Evolutionary conservation across 2,329 filamentous ascomycete species (phyloP), one percentile per base, ranked within the genome.

Genomic region (Alternaria postmessia): DNA sequence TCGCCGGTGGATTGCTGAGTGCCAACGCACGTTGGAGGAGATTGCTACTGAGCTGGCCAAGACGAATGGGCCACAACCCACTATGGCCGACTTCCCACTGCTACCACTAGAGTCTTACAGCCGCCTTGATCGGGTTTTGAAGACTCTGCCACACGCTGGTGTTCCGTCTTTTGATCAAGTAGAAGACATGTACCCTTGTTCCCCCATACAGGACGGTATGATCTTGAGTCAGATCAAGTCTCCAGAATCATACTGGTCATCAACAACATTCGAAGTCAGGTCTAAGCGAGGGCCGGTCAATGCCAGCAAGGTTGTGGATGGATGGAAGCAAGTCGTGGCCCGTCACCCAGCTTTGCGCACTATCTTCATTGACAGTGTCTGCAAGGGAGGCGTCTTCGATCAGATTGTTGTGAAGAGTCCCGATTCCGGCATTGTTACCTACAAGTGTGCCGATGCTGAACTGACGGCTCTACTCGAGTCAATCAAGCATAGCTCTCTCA

Each of bases 331-430:
- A 54, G 73, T 78, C 5, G 74, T 77, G 8, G 60, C 72, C 41
- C 69, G 73, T 1, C 75, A 78, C 54, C 69, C 74, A 26, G 71
- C 73, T 39, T 61, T 78, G 26, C 70, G 75, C 14, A 76, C 75
- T 12, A 57, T 75, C 7, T 76, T 78, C 46, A 62, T 77, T 7
- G 72, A 77, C 47, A 76, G 72, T 55, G 73, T 76, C 16, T 75
- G 71, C 57, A 71, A 72, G 52, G 75, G 74, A 24, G 75, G 73
- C 14, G 72, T 76, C 3, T 77, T 78, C 43, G 75, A 77, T 47
- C 75, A 78, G 57, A 65, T 78, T 26, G 75, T 77, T 4, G 18
- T 78, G 36, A 74, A 67, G 52, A 53, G 63, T 12, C 64, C 67
- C 1, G 67, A 74, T 34, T 64, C 67, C 36, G 73, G 75, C 3